Percentiles rank a stretch among this genome's conserved stretches.
These are phyloP conservation scores for Phytophthora ohioensis DNA, from an alignment of 352 stramenopile genomes.

Conservation along the genomic window DNA sequence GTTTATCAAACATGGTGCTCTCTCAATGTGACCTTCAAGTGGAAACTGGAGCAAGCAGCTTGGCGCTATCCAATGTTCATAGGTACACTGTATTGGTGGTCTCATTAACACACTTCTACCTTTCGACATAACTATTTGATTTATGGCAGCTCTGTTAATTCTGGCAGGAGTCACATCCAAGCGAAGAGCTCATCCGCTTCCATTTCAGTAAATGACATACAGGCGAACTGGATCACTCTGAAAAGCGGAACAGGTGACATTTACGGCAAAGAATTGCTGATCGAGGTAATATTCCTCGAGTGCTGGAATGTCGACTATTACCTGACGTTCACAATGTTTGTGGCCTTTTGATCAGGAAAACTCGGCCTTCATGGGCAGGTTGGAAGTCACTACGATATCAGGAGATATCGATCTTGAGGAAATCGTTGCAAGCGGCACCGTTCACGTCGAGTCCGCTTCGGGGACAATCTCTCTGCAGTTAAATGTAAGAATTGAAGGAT, in stretches of 20 bases:
- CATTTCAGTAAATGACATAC: conserved; percentile 51
- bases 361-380: conserved; percentile 71
- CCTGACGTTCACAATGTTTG: background rate
- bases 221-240: conserved; percentile 70
- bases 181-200: conserved; percentile 57
- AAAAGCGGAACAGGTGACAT: conserved; percentile 58
- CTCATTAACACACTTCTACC: background rate
- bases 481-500: conserved; percentile 24
- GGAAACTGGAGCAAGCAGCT: conserved; percentile 56
- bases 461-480: conserved; percentile 71
- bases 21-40: conserved; percentile 63
- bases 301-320: background rate
- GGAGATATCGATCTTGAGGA: conserved; percentile 66
- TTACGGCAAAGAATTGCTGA: conserved; percentile 40
- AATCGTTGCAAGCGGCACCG: conserved; percentile 56
- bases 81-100: conserved; percentile 41
- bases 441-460: conserved; percentile 74
- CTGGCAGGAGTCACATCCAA: conserved; percentile 60
- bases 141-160: conserved; percentile 46
- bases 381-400: conserved; percentile 68
- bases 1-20: conserved; percentile 55
- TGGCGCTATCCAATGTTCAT: conserved; percentile 46
- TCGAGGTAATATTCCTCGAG: conserved; percentile 36
- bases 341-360: conserved; percentile 44
- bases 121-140: conserved; percentile 2